phyloP scores from a whole-genome alignment of 306 rosid genomes.

The Macrotyloma uniflorum region DNA sequence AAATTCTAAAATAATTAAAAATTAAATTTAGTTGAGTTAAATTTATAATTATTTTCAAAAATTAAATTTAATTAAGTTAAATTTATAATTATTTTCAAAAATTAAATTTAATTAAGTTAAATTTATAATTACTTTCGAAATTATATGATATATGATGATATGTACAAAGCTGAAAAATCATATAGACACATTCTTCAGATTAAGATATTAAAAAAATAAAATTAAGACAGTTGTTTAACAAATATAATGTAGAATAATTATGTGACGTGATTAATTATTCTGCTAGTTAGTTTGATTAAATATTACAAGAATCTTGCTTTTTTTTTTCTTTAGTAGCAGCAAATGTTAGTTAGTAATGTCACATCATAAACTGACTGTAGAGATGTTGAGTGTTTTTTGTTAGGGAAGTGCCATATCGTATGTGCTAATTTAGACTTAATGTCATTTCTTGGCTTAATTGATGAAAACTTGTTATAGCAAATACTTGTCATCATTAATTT shows the following conservation, averaged over 20 bases:
- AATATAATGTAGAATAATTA: not conserved
- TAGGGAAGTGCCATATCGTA: not conserved
- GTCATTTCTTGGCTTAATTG: not conserved
- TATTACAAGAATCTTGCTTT: too few species aligned
- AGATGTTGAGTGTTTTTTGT: not conserved
- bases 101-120: too few species aligned
- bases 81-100: too few species aligned
- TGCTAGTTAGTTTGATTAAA: not conserved
- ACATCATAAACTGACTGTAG: not conserved
- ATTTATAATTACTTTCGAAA: too few species aligned
- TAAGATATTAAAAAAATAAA: not conserved
- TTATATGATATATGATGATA: too few species aligned
- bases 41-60: too few species aligned
- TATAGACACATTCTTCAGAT: too few species aligned
- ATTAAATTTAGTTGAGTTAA: too few species aligned
- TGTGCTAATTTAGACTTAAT: not conserved
- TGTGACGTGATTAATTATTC: not conserved
- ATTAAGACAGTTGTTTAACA: not conserved
- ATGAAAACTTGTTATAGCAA: not conserved
- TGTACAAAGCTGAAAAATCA: too few species aligned
- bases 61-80: too few species aligned
- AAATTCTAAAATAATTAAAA: too few species aligned
- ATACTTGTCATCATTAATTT: not conserved
- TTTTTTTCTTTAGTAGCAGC: too few species aligned
- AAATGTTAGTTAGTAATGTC: not conserved